phyloP scores from a whole-genome alignment of 1,284 basidiomycete species.

The Vanrija sp. region DNA sequence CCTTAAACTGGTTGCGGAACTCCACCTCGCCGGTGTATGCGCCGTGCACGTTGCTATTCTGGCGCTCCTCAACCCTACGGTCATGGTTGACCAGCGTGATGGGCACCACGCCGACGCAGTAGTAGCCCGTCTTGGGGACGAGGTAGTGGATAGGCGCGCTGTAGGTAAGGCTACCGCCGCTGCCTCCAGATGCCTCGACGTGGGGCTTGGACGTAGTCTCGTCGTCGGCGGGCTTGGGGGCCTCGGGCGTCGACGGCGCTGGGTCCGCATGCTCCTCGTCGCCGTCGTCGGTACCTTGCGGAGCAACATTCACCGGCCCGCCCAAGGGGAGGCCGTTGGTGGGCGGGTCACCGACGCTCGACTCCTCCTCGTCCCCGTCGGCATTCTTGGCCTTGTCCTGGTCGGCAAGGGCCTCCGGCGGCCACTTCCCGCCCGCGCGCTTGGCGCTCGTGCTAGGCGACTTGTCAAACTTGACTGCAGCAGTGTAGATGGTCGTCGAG shows the following conservation, averaged over 20 bases:
- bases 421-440: no score
- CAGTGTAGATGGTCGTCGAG: slow-evolving; percentile 58
- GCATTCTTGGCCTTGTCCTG: not conserved
- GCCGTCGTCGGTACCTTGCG: not conserved
- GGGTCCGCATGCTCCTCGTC: not conserved
- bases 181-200: not conserved
- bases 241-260: not conserved
- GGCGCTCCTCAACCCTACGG: slow-evolving; percentile 10
- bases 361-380: slow-evolving; percentile 11
- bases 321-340: not conserved
- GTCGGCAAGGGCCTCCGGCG: not conserved
- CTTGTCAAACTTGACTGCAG: slow-evolving; percentile 39
- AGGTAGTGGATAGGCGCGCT: slow-evolving; percentile 59
- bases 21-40: slow-evolving; percentile 74
- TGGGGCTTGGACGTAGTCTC: not conserved
- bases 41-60: slow-evolving; percentile 59
- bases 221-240: not conserved
- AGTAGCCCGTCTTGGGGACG: slow-evolving; percentile 87
- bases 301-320: not conserved
- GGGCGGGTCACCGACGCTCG: not conserved
- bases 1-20: slow-evolving; percentile 85
- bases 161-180: slow-evolving; percentile 22
- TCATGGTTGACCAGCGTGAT: slow-evolving; percentile 60
- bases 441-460: not conserved
- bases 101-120: slow-evolving; percentile 86